Conservation (phyloP, 345 rosid genomes). For the Citrus trifoliata region DNA sequence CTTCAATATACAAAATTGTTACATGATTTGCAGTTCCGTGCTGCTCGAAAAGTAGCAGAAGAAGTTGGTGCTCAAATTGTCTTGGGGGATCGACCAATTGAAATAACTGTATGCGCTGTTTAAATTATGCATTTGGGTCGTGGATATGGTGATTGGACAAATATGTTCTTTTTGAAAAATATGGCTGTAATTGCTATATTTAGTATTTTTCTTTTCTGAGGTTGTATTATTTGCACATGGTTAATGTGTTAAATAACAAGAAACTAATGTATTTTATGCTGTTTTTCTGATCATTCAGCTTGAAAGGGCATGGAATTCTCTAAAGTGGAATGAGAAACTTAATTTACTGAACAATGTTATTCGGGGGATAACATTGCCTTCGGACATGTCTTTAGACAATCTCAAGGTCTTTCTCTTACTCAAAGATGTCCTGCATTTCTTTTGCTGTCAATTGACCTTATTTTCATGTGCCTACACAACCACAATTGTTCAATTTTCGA, state of each 20-base stretch:
- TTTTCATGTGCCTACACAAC: not conserved
- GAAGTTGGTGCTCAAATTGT: constrained; percentile 91
- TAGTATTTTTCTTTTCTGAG: not conserved
- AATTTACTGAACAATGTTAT: constrained; percentile 44
- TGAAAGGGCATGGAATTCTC: constrained; percentile 78
- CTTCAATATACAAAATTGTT: not conserved
- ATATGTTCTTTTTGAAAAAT: not conserved
- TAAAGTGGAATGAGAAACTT: constrained; percentile 53
- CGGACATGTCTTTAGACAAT: constrained; percentile 31
- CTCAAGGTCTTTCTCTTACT: constrained; percentile 35
- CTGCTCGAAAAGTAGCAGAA: constrained; percentile 73
- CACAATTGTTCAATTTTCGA: not conserved
- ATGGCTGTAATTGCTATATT: not conserved
- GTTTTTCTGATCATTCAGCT: constrained; percentile 36
- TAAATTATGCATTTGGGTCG: not conserved
- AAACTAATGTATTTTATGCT: not conserved
- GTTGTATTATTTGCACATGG: not conserved
- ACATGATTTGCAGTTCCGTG: constrained; percentile 57
- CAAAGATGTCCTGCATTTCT: too few relatives aligned
- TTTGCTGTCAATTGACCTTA: not conserved
- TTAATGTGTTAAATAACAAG: not conserved
- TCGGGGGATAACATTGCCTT: constrained; percentile 58
- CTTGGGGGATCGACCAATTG: constrained; percentile 85
- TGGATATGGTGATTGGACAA: not conserved
- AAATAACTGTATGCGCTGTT: constrained; percentile 53